A percentile compares a stretch with the other conserved stretches of the same genome.
Conservation (phyloP, 768 basidiomycete species). For the Macrolepiota fuliginosa region DNA sequence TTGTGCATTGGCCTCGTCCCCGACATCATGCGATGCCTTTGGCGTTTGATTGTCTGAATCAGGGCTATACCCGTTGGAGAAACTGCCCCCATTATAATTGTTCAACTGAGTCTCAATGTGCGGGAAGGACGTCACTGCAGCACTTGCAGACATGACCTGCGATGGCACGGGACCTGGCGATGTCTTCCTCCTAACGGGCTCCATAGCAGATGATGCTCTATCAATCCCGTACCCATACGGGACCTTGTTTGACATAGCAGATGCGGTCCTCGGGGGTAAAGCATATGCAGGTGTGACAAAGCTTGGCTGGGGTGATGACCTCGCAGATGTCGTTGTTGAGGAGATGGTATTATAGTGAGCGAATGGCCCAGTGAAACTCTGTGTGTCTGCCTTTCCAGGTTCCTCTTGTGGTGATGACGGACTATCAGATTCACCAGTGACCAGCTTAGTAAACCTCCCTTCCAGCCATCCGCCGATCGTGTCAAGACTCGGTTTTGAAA, state of each 20-base stretch:
- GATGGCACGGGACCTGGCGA: constrained; percentile 50
- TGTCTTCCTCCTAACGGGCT: constrained; percentile 55
- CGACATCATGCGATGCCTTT: constrained; percentile 25
- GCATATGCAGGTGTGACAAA: constrained; percentile 32
- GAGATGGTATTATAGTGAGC: constrained; percentile 93
- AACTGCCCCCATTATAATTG: constrained; percentile 30
- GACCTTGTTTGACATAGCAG: constrained; percentile 62
- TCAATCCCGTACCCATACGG: constrained; percentile 50
- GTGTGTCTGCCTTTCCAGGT: constrained; percentile 33
- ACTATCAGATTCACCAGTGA: constrained; percentile 84
- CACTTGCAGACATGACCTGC: constrained; percentile 52
- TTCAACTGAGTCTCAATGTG: constrained; percentile 24
- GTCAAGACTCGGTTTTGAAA: constrained; percentile 89
- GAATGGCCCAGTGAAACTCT: constrained; percentile 73
- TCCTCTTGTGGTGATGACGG: constrained; percentile 36
- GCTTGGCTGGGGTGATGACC: constrained; percentile 73
- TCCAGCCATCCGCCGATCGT: constrained; percentile 91
- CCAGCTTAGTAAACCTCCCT: constrained; percentile 88
- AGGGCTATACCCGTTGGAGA: constrained; percentile 31
- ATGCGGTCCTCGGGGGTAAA: constrained; percentile 61
- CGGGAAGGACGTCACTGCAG: constrained; percentile 50
- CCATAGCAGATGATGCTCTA: constrained; percentile 77
- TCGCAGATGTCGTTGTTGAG: constrained; percentile 70
- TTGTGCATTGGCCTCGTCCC: constrained; percentile 31
- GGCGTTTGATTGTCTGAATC: constrained; percentile 30